Evolutionary conservation across 2,329 filamentous ascomycete genomes (phyloP).

Genomic region (Microcyclosporella mali): DNA sequence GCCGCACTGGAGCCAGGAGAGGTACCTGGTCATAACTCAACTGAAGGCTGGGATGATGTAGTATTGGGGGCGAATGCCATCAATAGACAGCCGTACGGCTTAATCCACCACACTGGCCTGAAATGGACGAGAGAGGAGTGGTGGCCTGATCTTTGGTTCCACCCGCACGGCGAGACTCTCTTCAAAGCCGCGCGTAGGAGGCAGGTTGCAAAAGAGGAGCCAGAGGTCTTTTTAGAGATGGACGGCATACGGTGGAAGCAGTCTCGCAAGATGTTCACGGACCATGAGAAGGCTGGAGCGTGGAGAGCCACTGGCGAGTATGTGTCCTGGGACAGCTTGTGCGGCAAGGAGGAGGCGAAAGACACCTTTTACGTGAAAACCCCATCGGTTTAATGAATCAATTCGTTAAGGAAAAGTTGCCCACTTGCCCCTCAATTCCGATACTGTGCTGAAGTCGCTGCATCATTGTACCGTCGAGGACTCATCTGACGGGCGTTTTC

Average conservation of each 20-base stretch:
- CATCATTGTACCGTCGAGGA: too few species aligned
- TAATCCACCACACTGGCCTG: constrained; percentile 21
- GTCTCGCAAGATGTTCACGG: constrained; percentile 3
- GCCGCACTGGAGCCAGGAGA: background rate
- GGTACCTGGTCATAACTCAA: constrained; percentile 2
- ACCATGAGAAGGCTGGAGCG: too few species aligned
- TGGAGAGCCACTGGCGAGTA: too few species aligned
- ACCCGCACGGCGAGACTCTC: constrained; percentile 13
- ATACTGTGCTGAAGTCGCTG: too few species aligned
- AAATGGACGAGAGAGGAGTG: constrained; percentile 16
- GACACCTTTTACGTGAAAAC: too few species aligned
- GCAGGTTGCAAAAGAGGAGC: constrained; percentile 5
- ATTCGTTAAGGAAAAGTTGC: too few species aligned
- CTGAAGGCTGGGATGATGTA: constrained; percentile 13
- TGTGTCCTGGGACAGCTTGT: too few species aligned
- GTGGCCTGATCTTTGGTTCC: constrained; percentile 25
- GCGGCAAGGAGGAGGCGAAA: too few species aligned
- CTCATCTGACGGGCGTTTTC: too few species aligned
- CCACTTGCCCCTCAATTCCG: too few species aligned
- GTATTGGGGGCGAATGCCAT: constrained; percentile 20
- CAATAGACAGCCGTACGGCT: constrained; percentile 13
- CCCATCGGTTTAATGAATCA: too few species aligned
- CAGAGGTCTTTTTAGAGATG: constrained; percentile 4
- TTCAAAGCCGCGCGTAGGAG: constrained; percentile 12
- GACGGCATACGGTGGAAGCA: constrained; percentile 11